These are phyloP conservation scores for Linnemannia zychae DNA, from an alignment of 192 early-diverging fungal species.

Conservation along the genomic window DNA sequence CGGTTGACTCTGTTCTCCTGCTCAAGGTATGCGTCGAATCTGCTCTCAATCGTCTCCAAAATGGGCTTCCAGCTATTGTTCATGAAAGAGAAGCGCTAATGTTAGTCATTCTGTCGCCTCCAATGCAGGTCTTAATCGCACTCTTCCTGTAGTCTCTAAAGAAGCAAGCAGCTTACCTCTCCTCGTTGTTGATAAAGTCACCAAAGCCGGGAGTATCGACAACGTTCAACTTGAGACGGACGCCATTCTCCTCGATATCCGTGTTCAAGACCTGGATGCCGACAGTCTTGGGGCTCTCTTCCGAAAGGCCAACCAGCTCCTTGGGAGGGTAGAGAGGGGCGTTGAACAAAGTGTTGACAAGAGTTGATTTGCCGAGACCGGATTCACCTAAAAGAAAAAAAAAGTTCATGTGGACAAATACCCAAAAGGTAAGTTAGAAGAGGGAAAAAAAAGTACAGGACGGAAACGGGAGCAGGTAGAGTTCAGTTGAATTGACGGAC, in stretches of 20 bases:
- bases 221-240: conserved; percentile 92
- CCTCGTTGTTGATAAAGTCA: conserved; percentile 99
- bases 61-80: conserved; percentile 94
- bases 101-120: background rate
- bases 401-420: background rate
- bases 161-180: conserved; percentile 68
- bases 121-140: too few relatives aligned
- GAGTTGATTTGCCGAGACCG: conserved; percentile 96
- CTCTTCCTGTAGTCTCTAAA: background rate
- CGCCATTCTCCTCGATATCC: conserved; percentile 97
- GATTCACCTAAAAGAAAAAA: conserved; percentile 77
- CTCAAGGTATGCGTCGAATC: conserved; percentile 92
- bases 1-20: conserved; percentile 94
- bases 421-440: conserved; percentile 13
- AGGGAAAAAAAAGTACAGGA: background rate
- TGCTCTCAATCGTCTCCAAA: conserved; percentile 94
- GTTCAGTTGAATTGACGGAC: background rate
- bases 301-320: conserved; percentile 74
- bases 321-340: conserved; percentile 89
- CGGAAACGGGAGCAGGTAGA: background rate
- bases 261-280: conserved; percentile 81
- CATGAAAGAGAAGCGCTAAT: background rate
- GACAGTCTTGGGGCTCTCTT: conserved; percentile 78
- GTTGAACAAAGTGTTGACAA: conserved; percentile 98
- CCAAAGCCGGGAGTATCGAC: conserved; percentile 99